Percentiles rank a stretch among this genome's conserved stretches.
phyloP scores from a whole-genome alignment of 169 alveolate species.

The Plasmodium gaboni region DNA sequence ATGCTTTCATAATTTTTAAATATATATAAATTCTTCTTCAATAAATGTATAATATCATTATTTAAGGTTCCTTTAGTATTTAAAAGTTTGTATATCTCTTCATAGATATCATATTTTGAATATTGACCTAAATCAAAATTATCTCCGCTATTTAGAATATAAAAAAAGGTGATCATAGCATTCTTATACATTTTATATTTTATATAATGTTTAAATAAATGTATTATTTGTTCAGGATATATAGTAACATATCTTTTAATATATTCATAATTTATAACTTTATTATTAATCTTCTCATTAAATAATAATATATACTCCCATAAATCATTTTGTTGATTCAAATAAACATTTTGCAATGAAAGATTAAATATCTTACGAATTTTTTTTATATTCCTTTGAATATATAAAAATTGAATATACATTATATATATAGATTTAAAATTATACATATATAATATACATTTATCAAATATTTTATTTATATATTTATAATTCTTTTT shows the following conservation, averaged over 20 bases:
- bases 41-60: conserved; percentile 47
- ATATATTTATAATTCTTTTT: conserved; percentile 32
- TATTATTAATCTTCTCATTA: conserved; percentile 18
- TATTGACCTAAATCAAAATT: conserved; percentile 25
- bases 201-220: conserved; percentile 48
- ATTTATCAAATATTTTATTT: conserved; percentile 32
- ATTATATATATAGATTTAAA: conserved; percentile 44
- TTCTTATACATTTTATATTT: conserved; percentile 69
- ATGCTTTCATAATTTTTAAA: conserved; percentile 69
- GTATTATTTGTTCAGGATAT: conserved; percentile 57
- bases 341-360: conserved; percentile 29
- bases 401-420: conserved; percentile 62
- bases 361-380: conserved; percentile 42
- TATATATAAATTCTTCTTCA: conserved; percentile 29
- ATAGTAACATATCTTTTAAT: conserved; percentile 60
- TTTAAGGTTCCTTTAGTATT: conserved; percentile 20
- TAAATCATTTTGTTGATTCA: conserved; percentile 71
- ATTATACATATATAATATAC: conserved; percentile 57
- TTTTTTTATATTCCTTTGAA: conserved; percentile 57
- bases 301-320: conserved; percentile 36
- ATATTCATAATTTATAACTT: conserved; percentile 58
- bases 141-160: conserved; percentile 45
- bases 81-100: conserved; percentile 23
- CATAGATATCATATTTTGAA: conserved; percentile 47
- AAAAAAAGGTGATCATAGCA: conserved; percentile 55